A percentile compares a stretch with the other conserved stretches of the same genome.
Evolutionary conservation across 148 eudicot genomes (phyloP).

Genomic region (Persicaria tinctoria): DNA sequence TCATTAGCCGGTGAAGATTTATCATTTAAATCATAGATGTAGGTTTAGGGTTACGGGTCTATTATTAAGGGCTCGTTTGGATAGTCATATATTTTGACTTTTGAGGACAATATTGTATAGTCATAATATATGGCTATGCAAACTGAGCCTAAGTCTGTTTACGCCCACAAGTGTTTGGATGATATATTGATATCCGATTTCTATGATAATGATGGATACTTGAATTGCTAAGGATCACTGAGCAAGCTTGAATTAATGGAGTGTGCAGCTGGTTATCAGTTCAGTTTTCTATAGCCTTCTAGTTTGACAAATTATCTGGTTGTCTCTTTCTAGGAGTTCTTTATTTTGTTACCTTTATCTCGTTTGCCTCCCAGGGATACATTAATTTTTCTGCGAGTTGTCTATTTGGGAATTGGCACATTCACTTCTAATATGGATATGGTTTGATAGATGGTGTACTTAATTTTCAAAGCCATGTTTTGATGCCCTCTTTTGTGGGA

Average conservation of each 20-base stretch:
- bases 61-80: not conserved
- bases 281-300: not conserved
- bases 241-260: not conserved
- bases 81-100: too few species aligned
- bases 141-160: not conserved
- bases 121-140: too few species aligned
- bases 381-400: not conserved
- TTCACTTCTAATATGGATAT: not conserved
- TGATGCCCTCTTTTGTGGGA: constrained; percentile 8
- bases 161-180: not conserved
- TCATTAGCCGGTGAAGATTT: not conserved
- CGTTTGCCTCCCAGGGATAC: not conserved
- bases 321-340: not conserved
- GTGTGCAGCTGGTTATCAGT: not conserved
- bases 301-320: not conserved
- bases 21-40: not conserved
- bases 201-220: not conserved
- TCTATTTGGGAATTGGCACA: not conserved
- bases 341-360: not conserved
- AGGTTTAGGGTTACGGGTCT: not conserved
- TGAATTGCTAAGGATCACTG: not conserved
- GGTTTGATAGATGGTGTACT: not conserved
- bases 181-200: too few species aligned
- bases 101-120: too few species aligned
- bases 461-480: not conserved